phyloP scores from a whole-genome alignment of 805 yeast species.

The Candida chauliodis region DNA sequence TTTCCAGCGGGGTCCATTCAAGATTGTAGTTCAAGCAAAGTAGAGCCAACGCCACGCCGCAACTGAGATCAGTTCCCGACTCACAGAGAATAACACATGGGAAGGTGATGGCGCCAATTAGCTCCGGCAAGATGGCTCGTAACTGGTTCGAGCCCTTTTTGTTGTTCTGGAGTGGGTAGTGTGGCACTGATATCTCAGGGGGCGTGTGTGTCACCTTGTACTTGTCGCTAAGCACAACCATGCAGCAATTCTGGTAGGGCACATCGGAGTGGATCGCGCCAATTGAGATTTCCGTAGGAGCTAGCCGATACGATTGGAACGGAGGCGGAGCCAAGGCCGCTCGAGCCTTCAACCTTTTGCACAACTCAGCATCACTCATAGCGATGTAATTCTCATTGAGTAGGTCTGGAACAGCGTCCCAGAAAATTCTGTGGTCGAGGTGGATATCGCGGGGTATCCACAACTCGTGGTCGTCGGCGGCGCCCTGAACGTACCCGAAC shows the following conservation, averaged over 20 bases:
- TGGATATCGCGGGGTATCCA: conserved; percentile 55
- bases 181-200: conserved; percentile 8
- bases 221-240: conserved; percentile 19
- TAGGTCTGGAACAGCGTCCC: conserved; percentile 34
- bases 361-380: conserved; percentile 22
- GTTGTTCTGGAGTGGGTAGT: conserved; percentile 25
- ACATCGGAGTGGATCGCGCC: conserved; percentile 22
- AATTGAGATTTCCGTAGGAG: conserved; percentile 24
- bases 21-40: conserved; percentile 45
- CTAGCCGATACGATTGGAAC: background rate
- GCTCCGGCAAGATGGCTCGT: conserved; percentile 42
- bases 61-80: conserved; percentile 62
- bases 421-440: conserved; percentile 31
- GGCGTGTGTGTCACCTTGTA: conserved; percentile 10
- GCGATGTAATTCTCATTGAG: conserved; percentile 21
- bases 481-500: conserved; percentile 73
- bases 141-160: conserved; percentile 69
- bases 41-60: conserved; percentile 54
- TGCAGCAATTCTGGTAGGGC: conserved; percentile 8
- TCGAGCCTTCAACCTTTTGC: conserved; percentile 13
- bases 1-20: conserved; percentile 31
- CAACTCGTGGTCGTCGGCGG: conserved; percentile 90
- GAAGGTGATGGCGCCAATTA: conserved; percentile 26
- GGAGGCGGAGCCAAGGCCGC: background rate
- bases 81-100: conserved; percentile 52